Evolutionary conservation across 1,284 basidiomycete genomes (phyloP), one percentile per base, ranked within the genome.

Genomic region (Rhodotorula glutinis): DNA sequence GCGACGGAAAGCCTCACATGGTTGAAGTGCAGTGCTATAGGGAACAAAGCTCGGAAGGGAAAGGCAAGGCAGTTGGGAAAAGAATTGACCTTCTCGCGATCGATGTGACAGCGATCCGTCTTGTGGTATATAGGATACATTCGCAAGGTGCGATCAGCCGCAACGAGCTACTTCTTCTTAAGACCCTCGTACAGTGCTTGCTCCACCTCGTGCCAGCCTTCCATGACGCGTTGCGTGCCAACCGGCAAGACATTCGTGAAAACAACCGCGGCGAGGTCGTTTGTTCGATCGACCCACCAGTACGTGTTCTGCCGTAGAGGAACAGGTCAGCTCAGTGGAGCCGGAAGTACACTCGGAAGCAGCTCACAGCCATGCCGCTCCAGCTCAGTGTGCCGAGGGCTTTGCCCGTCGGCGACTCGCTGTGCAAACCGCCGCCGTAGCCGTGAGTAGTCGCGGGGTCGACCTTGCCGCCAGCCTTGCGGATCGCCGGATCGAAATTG

Each of bases 291-390:
- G 56, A 58, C 38, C 30, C 33, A 27, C 62, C 62, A 63, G 33
- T 47, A 53, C 4, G 56, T 58, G 44, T 63, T 63, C 61, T 62
- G 46, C 38, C 7, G 27, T 23, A 13, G 27, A n/a, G 3, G 13
- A 10, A 13, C 7, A 23, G 19, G 2, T 17, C 38, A 33, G 2
- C 23, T 2, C 7, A 27, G 14, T 10, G 47, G 4, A 8, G 30
- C 23, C 23, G 5, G 2, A 30, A 27, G 29, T 4, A 14, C 16
- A 30, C 13, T 10, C 1, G 27, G 40, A 38, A 1, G 3, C 19
- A 23, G 40, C 61, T 27, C 17, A 62, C 61, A 4, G 62, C 62
- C 52, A 47, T 38, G 3, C 62, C 62, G 38, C 62, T 63, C 62
- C 62, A 63, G 21, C 29, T 41, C 17, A 58, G 52, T 4, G 56